Percentiles rank a stretch among this genome's conserved stretches.
phyloP scores from a whole-genome alignment of 805 yeast species.

The Nakazawaea holstii region DNA sequence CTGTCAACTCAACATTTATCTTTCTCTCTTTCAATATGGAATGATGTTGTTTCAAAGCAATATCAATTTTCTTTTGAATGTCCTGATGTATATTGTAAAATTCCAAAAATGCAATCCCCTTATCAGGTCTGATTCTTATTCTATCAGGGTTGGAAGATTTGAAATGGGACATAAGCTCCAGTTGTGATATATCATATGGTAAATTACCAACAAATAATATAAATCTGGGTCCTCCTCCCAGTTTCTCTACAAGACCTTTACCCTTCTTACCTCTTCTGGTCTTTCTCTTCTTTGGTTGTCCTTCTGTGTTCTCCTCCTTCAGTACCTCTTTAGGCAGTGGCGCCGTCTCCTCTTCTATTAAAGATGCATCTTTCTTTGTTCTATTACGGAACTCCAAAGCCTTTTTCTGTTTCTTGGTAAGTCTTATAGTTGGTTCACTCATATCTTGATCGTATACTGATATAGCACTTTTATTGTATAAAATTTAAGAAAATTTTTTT shows the following conservation, averaged over 20 bases:
- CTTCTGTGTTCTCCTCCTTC: conserved; percentile 18
- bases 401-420: conserved; percentile 62
- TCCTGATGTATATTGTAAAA: conserved; percentile 55
- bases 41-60: conserved; percentile 82
- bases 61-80: conserved; percentile 75
- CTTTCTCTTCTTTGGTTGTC: conserved; percentile 55
- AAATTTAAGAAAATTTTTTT: neutral
- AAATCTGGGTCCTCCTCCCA: conserved; percentile 55
- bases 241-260: conserved; percentile 34
- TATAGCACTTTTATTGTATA: neutral
- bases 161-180: conserved; percentile 67
- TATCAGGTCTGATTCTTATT: conserved; percentile 73
- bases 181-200: conserved; percentile 63
- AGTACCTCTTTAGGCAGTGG: conserved; percentile 25
- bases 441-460: neutral
- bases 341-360: conserved; percentile 24
- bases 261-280: conserved; percentile 78
- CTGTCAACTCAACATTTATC: conserved; percentile 94
- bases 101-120: conserved; percentile 91
- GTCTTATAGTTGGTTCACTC: conserved; percentile 27
- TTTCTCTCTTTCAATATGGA: conserved; percentile 61
- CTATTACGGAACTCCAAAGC: conserved; percentile 51
- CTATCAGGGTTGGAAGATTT: conserved; percentile 66
- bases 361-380: conserved; percentile 30
- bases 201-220: conserved; percentile 87